A percentile compares a stretch with the other conserved stretches of the same genome.
Evolutionary conservation across 2,329 filamentous ascomycete genomes (phyloP).

Genomic region (Elsinoe necatrix): DNA sequence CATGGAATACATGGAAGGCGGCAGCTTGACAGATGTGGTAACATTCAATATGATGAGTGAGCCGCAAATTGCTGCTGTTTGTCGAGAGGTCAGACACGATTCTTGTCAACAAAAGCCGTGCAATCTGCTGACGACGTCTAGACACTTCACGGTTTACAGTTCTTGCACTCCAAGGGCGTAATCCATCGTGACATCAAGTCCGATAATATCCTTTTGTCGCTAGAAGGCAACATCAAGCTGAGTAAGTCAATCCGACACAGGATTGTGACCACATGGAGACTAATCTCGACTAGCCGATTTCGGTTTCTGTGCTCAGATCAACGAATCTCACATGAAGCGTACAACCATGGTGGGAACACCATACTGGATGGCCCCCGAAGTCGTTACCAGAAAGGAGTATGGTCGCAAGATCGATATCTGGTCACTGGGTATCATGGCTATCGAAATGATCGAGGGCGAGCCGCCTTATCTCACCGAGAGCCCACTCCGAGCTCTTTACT

Average conservation of each 20-base stretch:
- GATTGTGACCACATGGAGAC: not conserved
- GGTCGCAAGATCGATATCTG: constrained; percentile 98
- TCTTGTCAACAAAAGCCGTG: constrained; percentile 19
- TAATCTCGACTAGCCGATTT: constrained; percentile 64
- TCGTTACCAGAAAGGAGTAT: constrained; percentile 95
- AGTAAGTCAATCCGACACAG: constrained; percentile 50
- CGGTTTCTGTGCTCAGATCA: constrained; percentile 97
- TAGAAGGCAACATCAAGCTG: constrained; percentile 94
- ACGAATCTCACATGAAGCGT: constrained; percentile 91
- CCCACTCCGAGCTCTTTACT: constrained; percentile 80
- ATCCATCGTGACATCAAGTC: constrained; percentile 99
- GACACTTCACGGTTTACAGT: constrained; percentile 83
- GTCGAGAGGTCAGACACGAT: constrained; percentile 61
- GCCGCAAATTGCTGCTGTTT: constrained; percentile 92
- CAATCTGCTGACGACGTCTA: constrained; percentile 25
- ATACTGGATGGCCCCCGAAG: constrained; percentile 99
- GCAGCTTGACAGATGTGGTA: constrained; percentile 93
- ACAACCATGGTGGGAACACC: constrained; percentile 99
- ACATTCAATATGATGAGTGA: constrained; percentile 99
- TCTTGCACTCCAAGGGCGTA: constrained; percentile 93
- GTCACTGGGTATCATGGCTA: constrained; percentile 98
- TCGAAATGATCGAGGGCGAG: constrained; percentile 99
- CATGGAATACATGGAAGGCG: constrained; percentile 99
- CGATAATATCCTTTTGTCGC: constrained; percentile 88
- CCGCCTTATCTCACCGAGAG: constrained; percentile 95